Base-by-base conservation (phyloP, 805 yeast species). In the Sugiyamaella valdiviana region DNA sequence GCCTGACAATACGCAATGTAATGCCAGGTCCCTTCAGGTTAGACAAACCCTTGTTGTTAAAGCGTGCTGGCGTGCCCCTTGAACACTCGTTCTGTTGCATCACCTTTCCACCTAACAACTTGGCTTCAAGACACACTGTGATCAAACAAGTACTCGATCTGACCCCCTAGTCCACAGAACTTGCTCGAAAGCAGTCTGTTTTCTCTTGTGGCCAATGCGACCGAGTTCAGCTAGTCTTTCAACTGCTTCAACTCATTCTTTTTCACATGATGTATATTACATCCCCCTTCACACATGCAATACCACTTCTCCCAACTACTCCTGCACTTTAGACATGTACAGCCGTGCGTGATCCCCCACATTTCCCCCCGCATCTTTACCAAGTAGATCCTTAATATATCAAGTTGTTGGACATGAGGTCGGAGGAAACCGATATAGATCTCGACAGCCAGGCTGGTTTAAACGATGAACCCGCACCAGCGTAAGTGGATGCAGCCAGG, bases 11-110 rank as follows among this genome's bases (percentile, higher is more conserved):
- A 38, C 23, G 20, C 14, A 37, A 32, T 16, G 12, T 22, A 36
- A 26, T 15, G 36, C 43, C 46, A 46, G 46, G 55, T 24, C 54
- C 42, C 39, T 36, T 46, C 48, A 36, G 46, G 48, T 44, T 36
- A 36, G 39, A 46, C 39, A 48, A 35, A 48, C 51, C 50, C 48
- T 43, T 48, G 32, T 48, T 29, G 32, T 16, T 23, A 46, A 44
- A 43, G 36, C 38, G 38, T 39, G 26, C 21, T 21, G 20, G 20
- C 24, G 16, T n/a, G 16, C 16, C 42, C 16, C 20, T 20, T 39
- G 16, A 17, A 17, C 26, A 4, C 24, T 17, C 16, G 24, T 17
- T 19, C 26, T 21, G 16, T 17, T 19, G 24, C 26, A 39, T 22
- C 20, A 39, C 48, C 41, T 36, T 19, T 48, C 51, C 49, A 44